These are phyloP conservation scores for Saturnispora galanensis DNA, from an alignment of 805 yeast genomes.

Conservation along the genomic window DNA sequence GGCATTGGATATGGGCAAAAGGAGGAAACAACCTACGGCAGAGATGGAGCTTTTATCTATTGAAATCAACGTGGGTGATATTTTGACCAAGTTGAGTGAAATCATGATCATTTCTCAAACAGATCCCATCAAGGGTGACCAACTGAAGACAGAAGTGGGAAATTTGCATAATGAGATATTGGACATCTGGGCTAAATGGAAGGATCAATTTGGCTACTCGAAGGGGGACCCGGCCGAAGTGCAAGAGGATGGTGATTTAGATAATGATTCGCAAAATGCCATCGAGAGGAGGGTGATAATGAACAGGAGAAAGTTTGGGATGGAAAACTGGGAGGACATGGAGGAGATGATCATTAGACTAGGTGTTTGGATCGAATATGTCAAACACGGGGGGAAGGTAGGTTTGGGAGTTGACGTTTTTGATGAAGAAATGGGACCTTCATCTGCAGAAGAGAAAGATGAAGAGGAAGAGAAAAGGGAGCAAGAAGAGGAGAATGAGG, in stretches of 20 bases:
- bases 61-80: conserved; percentile 2
- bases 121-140: background rate
- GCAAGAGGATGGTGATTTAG: background rate
- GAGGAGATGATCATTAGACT: conserved; percentile 2
- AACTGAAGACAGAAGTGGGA: background rate
- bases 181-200: conserved; percentile 4
- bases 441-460: background rate
- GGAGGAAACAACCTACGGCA: background rate
- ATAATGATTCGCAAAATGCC: background rate
- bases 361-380: conserved; percentile 5
- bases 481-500: background rate
- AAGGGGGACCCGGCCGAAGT: conserved; percentile 25
- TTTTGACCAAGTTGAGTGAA: conserved; percentile 3
- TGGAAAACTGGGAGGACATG: conserved; percentile 6
- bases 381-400: conserved; percentile 2
- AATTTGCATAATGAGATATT: conserved; percentile 1
- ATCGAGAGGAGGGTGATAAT: background rate
- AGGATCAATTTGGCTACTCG: conserved; percentile 17
- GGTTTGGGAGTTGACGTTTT: conserved; percentile 6
- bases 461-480: background rate
- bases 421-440: background rate
- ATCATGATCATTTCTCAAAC: background rate
- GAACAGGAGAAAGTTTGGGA: conserved; percentile 2
- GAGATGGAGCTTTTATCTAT: background rate
- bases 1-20: background rate